A percentile compares a stretch with the other conserved stretches of the same genome.
phyloP scores from a whole-genome alignment of 345 rosid species.

The Reutealis trisperma region DNA sequence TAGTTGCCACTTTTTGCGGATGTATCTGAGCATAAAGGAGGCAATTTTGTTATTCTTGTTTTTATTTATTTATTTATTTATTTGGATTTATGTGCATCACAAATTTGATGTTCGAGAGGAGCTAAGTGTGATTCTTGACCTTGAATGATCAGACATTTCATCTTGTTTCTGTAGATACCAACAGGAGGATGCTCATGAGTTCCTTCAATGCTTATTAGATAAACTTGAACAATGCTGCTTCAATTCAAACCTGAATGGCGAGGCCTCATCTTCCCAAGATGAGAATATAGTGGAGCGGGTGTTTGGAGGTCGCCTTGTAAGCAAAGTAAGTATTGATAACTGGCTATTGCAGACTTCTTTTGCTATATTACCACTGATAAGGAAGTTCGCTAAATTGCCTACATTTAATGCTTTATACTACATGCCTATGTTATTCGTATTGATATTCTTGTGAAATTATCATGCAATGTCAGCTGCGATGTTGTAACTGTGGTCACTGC shows the following conservation, averaged over 20 bases:
- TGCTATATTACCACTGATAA: neutral
- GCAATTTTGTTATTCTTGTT: neutral
- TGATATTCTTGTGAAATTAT: neutral
- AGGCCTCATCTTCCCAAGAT: constrained; percentile 25
- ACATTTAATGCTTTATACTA: neutral
- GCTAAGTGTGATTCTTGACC: constrained; percentile 41
- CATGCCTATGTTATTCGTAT: neutral
- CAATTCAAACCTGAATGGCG: constrained; percentile 30
- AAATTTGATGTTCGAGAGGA: neutral
- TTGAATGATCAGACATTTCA: constrained; percentile 47
- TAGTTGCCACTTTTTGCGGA: neutral
- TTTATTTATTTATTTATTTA: neutral
- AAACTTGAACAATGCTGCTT: constrained; percentile 65
- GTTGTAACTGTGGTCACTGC: constrained; percentile 64
- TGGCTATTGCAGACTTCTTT: neutral
- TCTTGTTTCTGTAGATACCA: constrained; percentile 53
- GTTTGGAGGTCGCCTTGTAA: constrained; percentile 74
- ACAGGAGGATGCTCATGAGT: constrained; percentile 94
- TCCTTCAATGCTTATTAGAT: constrained; percentile 71
- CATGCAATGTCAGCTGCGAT: constrained; percentile 49
- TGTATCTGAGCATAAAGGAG: neutral
- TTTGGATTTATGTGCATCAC: neutral
- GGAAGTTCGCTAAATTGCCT: neutral
- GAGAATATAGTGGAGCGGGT: constrained; percentile 53
- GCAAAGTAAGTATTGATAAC: constrained; percentile 47